Conservation (phyloP, 768 basidiomycete species). For the Sistotremastrum niveocremeum region DNA sequence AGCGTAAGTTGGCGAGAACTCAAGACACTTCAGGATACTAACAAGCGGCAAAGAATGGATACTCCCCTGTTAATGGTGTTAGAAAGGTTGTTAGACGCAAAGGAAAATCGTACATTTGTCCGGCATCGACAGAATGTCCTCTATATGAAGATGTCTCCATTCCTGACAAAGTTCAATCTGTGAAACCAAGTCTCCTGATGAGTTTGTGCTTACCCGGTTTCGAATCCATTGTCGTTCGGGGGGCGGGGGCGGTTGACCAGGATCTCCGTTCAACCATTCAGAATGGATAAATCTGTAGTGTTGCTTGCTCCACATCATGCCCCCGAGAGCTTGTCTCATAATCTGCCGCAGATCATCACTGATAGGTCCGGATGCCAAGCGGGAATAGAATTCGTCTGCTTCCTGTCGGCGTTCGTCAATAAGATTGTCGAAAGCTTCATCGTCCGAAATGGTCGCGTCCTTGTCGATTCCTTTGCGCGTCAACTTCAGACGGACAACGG, state of each 20-base stretch:
- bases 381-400: conserved; percentile 90
- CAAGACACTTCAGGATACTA: conserved; percentile 3
- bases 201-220: conserved; percentile 46
- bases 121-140: conserved; percentile 96
- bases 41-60: conserved; percentile 91
- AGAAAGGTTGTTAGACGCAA: neutral
- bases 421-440: conserved; percentile 74
- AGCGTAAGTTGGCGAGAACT: neutral
- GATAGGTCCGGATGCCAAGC: conserved; percentile 68
- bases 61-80: conserved; percentile 64
- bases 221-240: conserved; percentile 73
- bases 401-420: conserved; percentile 87
- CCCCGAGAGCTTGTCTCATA: conserved; percentile 89
- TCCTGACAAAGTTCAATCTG: conserved; percentile 33
- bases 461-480: conserved; percentile 64
- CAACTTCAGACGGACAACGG: conserved; percentile 86
- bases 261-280: conserved; percentile 93
- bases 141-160: conserved; percentile 93
- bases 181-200: neutral
- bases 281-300: conserved; percentile 93
- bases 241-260: conserved; percentile 89
- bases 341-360: conserved; percentile 90
- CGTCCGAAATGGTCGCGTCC: conserved; percentile 75
- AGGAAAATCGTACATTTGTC: conserved; percentile 56
- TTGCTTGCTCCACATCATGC: conserved; percentile 99